Percentiles rank a stretch among this genome's conserved stretches.
phyloP scores from a whole-genome alignment of 192 early-diverging fungal species.

The Coemansia sp. region DNA sequence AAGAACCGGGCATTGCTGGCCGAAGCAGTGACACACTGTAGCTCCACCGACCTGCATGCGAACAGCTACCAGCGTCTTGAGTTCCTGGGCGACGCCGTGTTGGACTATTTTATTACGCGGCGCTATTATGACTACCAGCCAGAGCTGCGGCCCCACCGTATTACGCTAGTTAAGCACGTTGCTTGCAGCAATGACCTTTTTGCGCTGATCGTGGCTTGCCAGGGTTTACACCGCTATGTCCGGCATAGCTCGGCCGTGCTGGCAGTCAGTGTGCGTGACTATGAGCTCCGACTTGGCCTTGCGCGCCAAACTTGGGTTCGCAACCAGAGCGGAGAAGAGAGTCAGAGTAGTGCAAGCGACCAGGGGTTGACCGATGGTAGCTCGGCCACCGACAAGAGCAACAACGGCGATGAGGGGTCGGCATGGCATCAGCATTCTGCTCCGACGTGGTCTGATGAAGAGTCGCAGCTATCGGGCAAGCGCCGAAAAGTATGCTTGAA shows the following conservation, averaged over 20 bases:
- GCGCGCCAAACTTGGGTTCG: slow-evolving; percentile 25
- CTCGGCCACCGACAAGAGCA: background rate
- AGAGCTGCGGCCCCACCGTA: slow-evolving; percentile 67
- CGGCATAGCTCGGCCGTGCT: slow-evolving; percentile 63
- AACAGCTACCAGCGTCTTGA: slow-evolving; percentile 90
- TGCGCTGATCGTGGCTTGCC: slow-evolving; percentile 63
- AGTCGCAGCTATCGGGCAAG: background rate
- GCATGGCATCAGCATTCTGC: background rate
- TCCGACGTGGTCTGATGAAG: background rate
- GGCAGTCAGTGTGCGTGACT: slow-evolving; percentile 58
- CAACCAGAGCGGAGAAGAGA: background rate
- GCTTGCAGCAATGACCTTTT: slow-evolving; percentile 87
- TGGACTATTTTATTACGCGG: slow-evolving; percentile 78
- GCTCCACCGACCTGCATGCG: slow-evolving; percentile 54
- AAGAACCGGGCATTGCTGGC: slow-evolving; percentile 61
- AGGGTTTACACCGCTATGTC: slow-evolving; percentile 67
- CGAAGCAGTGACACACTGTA: slow-evolving; percentile 89
- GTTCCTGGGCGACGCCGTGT: slow-evolving; percentile 79
- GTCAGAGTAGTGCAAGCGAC: background rate
- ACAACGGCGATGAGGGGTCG: background rate
- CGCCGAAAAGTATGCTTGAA: background rate
- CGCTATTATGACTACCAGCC: slow-evolving; percentile 72
- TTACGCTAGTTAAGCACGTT: slow-evolving; percentile 83
- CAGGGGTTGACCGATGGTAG: slow-evolving; percentile 1
- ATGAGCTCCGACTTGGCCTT: slow-evolving; percentile 52